Percentiles rank a stretch among this genome's conserved stretches.
Conservation (phyloP, 257 asterid species). For the Leonotis leonurus region DNA sequence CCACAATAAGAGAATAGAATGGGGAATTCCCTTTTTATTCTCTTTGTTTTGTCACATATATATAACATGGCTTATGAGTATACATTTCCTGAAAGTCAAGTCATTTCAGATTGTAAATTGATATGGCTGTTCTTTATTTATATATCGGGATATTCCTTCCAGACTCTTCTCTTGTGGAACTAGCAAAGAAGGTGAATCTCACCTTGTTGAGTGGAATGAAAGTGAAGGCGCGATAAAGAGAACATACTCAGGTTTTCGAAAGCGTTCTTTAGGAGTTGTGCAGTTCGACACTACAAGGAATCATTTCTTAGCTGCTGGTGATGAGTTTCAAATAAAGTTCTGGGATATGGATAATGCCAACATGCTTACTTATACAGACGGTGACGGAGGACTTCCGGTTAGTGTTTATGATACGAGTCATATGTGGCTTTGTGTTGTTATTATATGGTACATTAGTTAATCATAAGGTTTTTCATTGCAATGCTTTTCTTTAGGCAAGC, state of each 20-base stretch:
- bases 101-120: background rate
- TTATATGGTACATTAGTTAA: background rate
- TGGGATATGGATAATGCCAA: conserved; percentile 93
- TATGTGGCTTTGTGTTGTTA: conserved; percentile 2
- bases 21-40: background rate
- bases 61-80: background rate
- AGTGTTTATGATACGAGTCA: conserved; percentile 28
- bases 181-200: conserved; percentile 98
- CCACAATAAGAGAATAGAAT: no score
- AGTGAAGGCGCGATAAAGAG: conserved; percentile 97
- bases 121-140: background rate
- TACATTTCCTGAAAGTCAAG: background rate
- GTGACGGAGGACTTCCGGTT: conserved; percentile 94
- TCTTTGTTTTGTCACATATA: background rate
- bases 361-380: conserved; percentile 57
- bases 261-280: conserved; percentile 83
- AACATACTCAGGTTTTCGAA: conserved; percentile 78
- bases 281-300: conserved; percentile 91
- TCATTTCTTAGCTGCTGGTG: conserved; percentile 91
- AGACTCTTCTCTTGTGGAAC: conserved; percentile 97
- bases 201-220: conserved; percentile 98
- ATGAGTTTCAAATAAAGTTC: conserved; percentile 86
- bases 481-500: conserved; percentile 53
- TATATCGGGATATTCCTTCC: conserved; percentile 28
- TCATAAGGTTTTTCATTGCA: background rate